Evolutionary conservation across 2,329 filamentous ascomycete genomes (phyloP).

Genomic region (Stagonosporopsis tanaceti): DNA sequence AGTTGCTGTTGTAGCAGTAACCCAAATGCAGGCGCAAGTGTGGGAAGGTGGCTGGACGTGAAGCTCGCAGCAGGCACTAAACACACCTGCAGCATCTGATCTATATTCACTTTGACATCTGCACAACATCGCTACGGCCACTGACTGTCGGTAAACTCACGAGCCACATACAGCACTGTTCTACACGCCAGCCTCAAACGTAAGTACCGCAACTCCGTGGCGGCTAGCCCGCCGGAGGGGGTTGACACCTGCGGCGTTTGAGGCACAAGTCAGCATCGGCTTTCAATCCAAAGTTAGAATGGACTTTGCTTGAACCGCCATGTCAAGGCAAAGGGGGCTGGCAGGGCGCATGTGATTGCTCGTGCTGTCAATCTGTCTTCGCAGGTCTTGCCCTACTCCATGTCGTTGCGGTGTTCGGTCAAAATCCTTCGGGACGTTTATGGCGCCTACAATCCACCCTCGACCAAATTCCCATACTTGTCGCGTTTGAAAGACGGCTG

Average conservation of each 20-base stretch:
- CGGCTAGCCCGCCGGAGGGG: conserved; percentile 40
- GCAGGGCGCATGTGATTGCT: not conserved
- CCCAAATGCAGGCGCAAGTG: conserved; percentile 22
- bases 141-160: conserved; percentile 29
- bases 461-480: conserved; percentile 24
- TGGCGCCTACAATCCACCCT: conserved; percentile 14
- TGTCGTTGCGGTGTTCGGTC: conserved; percentile 26
- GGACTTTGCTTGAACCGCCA: conserved; percentile 33
- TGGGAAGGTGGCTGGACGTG: conserved; percentile 28
- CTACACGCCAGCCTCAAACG: conserved; percentile 49
- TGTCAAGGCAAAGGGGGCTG: conserved; percentile 24
- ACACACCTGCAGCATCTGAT: conserved; percentile 35
- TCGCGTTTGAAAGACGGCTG: conserved; percentile 22
- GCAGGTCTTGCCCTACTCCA: conserved; percentile 27
- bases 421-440: conserved; percentile 18
- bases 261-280: conserved; percentile 40
- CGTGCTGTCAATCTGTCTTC: conserved; percentile 28
- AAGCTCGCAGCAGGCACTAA: conserved; percentile 32
- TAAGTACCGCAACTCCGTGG: conserved; percentile 38
- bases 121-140: conserved; percentile 33
- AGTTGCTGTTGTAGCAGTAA: conserved; percentile 5
- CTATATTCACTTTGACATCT: conserved; percentile 47
- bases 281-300: conserved; percentile 36
- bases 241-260: conserved; percentile 45
- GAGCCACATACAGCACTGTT: conserved; percentile 38